Base-by-base conservation (phyloP, 768 basidiomycete genomes). In the Hortiboletus flavorubellus region DNA sequence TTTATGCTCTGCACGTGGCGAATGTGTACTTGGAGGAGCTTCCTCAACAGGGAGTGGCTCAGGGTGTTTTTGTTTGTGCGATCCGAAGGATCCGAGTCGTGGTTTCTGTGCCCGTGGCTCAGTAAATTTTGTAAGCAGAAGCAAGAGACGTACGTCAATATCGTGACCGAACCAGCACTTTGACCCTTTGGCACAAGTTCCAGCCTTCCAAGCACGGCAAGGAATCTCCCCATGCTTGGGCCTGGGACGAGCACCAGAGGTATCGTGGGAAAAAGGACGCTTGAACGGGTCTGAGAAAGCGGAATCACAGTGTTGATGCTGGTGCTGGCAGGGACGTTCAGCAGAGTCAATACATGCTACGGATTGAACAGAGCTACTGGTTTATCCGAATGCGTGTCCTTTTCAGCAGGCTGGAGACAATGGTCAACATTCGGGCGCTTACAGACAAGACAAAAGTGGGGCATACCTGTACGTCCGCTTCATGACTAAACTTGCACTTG, bases 131-230 rank as follows among this genome's bases (percentile, higher is more conserved):
- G 18, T 3, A 4, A 3, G 33, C 5, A 44, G 31, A 38, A 53
- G 38, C 11, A 16, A 45, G 21, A 26, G n/a, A 58, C 64, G n/a
- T 60, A 75, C 73, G n/a, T 69, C 59, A 5, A 64, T 49, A 39
- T 67, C 63, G 47, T 77, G 77, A 10, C n/a, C 44, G 46, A 66
- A 76, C 46, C 64, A 58, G 52, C 77, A 77, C 45, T 66, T 67
- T 8, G 64, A 51, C 16, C 75, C 76, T 55, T 62, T 71, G 50
- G 61, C 53, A 61, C 77, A 78, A 8, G 63, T 66, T 41, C 76
- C 76, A 49, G 65, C 65, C 46, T 66, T 75, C 77, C 75, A 75
- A 48, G 67, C 61, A 35, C 55, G 63, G 59, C 69, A 71, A 46
- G 61, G 61, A 1, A 12, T 51, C 14, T 59, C 58, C 41, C 54